Base-by-base conservation (phyloP, 2,329 filamentous ascomycete genomes). In the Talaromyces sp. region DNA sequence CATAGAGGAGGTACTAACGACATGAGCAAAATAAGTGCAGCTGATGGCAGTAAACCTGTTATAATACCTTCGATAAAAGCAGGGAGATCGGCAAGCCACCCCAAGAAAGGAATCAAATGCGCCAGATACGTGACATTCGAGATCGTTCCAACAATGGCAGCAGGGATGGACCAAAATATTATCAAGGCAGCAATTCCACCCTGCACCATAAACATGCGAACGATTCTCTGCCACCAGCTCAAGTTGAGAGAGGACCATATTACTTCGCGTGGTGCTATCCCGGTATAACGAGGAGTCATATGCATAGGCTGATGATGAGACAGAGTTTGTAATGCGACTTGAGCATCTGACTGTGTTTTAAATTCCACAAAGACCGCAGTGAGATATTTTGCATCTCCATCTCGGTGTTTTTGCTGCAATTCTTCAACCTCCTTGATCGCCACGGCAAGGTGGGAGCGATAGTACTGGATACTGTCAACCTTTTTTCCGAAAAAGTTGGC, bases 351-450 rank as follows among this genome's bases (percentile, higher is more conserved):
- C 73, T 97, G 92, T 0, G 86, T 88, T 50, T 85, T 82, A 72
- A 97, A 99, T 74, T 98, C 93, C 71, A 98, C 87, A 70, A 99
- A 99, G 9, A 94, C 91, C 22, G 92, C 90, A 11, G 89, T 86
- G 11, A 92, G 80, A 67, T 86, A 85, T 68, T 88, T 86, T 56
- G 83, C 87, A 22, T 90, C 84, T 43, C 89, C 86, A 19, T 82
- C 78, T 59, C 83, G 85, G 72, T 93, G 90, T 39, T 84, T 83
- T 49, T 82, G 82, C 73, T 95, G 91, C 13, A 86, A 82, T 22
- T 82, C 78, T 16, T 88, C 82, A n/a, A 92, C 87, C 64, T 90
- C 84, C 3, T 90, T 86, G 57, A 92, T 87, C 39, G 93, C 84
- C 39, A 86, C 86, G 59, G 88, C 84, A 22, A 97, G 85, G 74